Base-by-base conservation (phyloP, 2,329 filamentous ascomycete species). In the Sarocladium brachiariae region DNA sequence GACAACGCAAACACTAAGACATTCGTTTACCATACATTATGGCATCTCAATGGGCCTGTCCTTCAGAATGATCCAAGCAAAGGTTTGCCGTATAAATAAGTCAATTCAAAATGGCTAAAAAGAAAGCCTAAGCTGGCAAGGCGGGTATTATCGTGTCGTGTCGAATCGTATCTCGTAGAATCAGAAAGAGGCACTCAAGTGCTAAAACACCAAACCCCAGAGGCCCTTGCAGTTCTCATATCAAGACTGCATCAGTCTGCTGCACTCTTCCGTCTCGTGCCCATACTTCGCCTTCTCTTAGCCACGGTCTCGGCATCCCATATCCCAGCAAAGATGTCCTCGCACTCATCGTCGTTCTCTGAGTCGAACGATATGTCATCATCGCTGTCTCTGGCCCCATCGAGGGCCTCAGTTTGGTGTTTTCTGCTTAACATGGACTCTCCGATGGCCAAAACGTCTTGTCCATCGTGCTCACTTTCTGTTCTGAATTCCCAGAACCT, bases 281-380 rank as follows among this genome's bases (percentile, higher is more conserved):
- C 61, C 59, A 68, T 70, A 30, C 65, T 65, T 19, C 61, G 66
- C 49, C 76, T 69, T 49, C 77, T 68, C 58, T 65, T 70, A 1
- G 73, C 73, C 11, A 75, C 78, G 1, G 65, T 66, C 21, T 74
- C 72, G 2, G 78, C 66, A 58, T 84, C 74, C 82, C 82, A 86
- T 4, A 70, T 70, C 1, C 82, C 82, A 1, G 74, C 67, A 63
- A 86, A 86, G 30, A 86, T 66, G 38, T 84, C 81, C 51, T 85
- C 81, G 49, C 82, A 84, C 60, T 86, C 82, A 34, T 84, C 80
- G 53, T 84, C 80, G 54, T 85, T 78, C 8, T 78, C 77, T 19
- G 78, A 83, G 66, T 85, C 78, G 56, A 84, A 84, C 35, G 73
- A 69, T 14, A 82, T 59, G 23, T 69, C 63, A 3, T 65, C 57